Evolutionary conservation across 768 basidiomycete species (phyloP).

Genomic region (Mycena chlorophos): DNA sequence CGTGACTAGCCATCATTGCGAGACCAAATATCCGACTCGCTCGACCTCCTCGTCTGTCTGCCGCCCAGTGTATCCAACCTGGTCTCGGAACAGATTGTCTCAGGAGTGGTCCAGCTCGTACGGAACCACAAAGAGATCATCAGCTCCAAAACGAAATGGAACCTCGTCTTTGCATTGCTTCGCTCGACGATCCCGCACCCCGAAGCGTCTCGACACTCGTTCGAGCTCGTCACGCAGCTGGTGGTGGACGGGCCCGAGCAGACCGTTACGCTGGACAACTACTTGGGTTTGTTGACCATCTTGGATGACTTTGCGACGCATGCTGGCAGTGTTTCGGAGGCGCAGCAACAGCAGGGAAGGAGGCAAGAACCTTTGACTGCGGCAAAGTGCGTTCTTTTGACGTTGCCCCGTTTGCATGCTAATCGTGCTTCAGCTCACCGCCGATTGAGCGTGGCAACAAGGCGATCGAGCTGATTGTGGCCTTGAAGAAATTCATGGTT

Average conservation of each 20-base stretch:
- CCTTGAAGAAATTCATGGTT: conserved; percentile 66
- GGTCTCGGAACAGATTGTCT: conserved; percentile 88
- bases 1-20: conserved; percentile 66
- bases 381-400: conserved; percentile 45
- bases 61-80: conserved; percentile 74
- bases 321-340: conserved; percentile 61
- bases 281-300: conserved; percentile 72
- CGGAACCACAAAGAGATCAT: conserved; percentile 74
- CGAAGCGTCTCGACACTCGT: conserved; percentile 83
- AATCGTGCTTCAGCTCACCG: conserved; percentile 55
- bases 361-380: conserved; percentile 50
- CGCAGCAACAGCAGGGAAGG: conserved; percentile 54
- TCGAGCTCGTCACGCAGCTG: conserved; percentile 74
- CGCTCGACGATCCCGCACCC: conserved; percentile 83
- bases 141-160: conserved; percentile 94
- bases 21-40: conserved; percentile 92
- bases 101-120: conserved; percentile 79
- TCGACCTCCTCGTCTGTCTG: conserved; percentile 84
- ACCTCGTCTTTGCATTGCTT: conserved; percentile 83
- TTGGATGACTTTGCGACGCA: conserved; percentile 84
- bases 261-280: conserved; percentile 74
- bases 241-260: conserved; percentile 60
- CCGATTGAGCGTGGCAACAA: conserved; percentile 77
- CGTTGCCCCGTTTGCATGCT: neutral
- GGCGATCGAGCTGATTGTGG: conserved; percentile 78